These are phyloP conservation scores for Eutypella sp. DNA, from an alignment of 2,329 filamentous ascomycete species.

Conservation along the genomic window DNA sequence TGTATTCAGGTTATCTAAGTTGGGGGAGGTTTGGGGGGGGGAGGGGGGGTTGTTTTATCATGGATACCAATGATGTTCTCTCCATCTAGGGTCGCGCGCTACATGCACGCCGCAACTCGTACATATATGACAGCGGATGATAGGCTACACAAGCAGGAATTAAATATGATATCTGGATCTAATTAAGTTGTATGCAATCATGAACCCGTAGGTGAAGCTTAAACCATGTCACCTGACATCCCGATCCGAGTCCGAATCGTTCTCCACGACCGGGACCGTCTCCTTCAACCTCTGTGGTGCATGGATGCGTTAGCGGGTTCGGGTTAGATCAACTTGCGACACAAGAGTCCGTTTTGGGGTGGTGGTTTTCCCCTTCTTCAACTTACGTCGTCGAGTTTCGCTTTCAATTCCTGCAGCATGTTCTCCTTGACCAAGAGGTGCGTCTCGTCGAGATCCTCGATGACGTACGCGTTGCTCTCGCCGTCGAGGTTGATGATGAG, in stretches of 20 bases:
- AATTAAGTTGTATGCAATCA: neutral
- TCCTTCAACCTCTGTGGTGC: constrained; percentile 42
- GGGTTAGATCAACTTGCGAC: constrained; percentile 11
- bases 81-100: too few relatives aligned
- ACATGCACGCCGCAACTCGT: too few relatives aligned
- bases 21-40: too few relatives aligned
- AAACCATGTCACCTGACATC: constrained; percentile 23
- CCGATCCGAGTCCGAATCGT: constrained; percentile 46
- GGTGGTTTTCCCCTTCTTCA: too few relatives aligned
- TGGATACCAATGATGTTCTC: too few relatives aligned
- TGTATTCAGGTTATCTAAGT: neutral
- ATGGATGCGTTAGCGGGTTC: neutral
- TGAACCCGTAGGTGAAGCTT: neutral
- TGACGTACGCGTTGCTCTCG: constrained; percentile 66
- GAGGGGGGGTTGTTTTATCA: too few relatives aligned
- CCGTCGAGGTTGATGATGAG: constrained; percentile 75
- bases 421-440: constrained; percentile 70
- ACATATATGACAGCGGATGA: too few relatives aligned
- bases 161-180: neutral
- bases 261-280: constrained; percentile 44
- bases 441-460: constrained; percentile 75
- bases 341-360: constrained; percentile 1
- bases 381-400: constrained; percentile 61
- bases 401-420: constrained; percentile 64
- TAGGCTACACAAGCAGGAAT: too few relatives aligned